Base-by-base conservation (phyloP, 108 stramenopile genomes). In the Aurantiochytrium sp. region DNA sequence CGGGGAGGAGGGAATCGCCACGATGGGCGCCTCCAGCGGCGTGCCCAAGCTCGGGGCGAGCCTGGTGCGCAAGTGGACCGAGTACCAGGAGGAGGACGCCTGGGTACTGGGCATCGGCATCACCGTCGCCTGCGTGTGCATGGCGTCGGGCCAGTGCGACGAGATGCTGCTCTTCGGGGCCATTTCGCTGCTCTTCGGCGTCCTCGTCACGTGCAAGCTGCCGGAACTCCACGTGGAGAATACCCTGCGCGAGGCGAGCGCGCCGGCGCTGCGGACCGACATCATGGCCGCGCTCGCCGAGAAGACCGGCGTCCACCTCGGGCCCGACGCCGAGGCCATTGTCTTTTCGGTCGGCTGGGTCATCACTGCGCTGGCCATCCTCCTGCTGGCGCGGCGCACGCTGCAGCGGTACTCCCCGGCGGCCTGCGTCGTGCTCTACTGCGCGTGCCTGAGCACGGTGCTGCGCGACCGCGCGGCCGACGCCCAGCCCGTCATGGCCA, bases 381-480 rank as follows among this genome's bases (percentile, higher is more conserved):
- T 48, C 10, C 24, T 48, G 39, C 45, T 81, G n/a, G 73, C 73
- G 3, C 73, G 73, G 21, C 73, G 45, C 73, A 81, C 73, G 73
- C 73, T 81, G 39, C 73, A 81, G 24, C 39, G 45, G 15, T 81
- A 81, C 73, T 81, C 73, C 36, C 73, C 73, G 24, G 73, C 73
- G 45, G 42, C 45, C n/a, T 81, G 73, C 3, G 73, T 81, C 2
- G 39, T 81, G 36, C 73, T 81, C 8, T 81, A 81, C 73, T 41
- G 39, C 19, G 39, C 73, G 45, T 81, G 73, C 45, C 27, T 81
- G 19, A 81, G 73, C 45, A 41, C 45, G 39, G 42, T 81, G 24
- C 32, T 81, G 73, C 73, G 73, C 27, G 73, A 81, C 73, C 39
- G 73, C 19, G 73, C 73, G 8, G 45, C 45, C 12, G 73, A 41